Base-by-base conservation (phyloP, 805 yeast species). In the Lipomyces mesembrius region DNA sequence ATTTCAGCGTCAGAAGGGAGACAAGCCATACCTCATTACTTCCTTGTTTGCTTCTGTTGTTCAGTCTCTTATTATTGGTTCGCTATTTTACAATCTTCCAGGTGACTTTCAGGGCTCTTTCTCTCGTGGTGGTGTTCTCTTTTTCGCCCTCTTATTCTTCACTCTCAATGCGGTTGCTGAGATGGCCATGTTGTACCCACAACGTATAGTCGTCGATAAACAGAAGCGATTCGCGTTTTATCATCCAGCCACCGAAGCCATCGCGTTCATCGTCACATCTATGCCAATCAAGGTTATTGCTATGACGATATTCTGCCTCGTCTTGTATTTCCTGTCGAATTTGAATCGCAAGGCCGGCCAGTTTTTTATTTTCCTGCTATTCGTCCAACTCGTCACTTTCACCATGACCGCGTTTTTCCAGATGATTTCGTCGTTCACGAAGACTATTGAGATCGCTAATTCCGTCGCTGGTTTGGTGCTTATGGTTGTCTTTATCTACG, bases 51-150 rank as follows among this genome's bases (percentile, higher is more conserved):
- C 90, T 11, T 84, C 83, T 64, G 71, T 83, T 12, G 74, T 83
- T 37, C 88, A 87, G 77, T 81, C 89, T 8, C 81, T 89, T 59
- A 82, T 88, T 73, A 79, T 81, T 17, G 91, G 92, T 49, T 88
- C 92, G 0, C 78, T 89, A 69, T 88, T 81, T 75, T 87, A 83
- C 76, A 79, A 84, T 62, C 77, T 86, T 22, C 83, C 87, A 1
- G 76, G 79, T 2, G 65, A 79, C 22, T 87, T 89, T 0, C 62
- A 73, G 8, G 88, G 89, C 58, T 86, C 89, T 0, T 89, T 86
- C 73, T 69, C 88, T 9, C 81, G 91, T 69, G 88, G 89, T 65
- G 86, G 91, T 54, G 83, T 88, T 57, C 79, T 89, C 81, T 90
- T 89, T 78, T 88, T 88, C 71, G 69, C 79, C 53, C 76, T 81